Evolutionary conservation across 306 rosid genomes (phyloP), one percentile per base, ranked within the genome.

Genomic region (Elaeagnus macrophylla): DNA sequence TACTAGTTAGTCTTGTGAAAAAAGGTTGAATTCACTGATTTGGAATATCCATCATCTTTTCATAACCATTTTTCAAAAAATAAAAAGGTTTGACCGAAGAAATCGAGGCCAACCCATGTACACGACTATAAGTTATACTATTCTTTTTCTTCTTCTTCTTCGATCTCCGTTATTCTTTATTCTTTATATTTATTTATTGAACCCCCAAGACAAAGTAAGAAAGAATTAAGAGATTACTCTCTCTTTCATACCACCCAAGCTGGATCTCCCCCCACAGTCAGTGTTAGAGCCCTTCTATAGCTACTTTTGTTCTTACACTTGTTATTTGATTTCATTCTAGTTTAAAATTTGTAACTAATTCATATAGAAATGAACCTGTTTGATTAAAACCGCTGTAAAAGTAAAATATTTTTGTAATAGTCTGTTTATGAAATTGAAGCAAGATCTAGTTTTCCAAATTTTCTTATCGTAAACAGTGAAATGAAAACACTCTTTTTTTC

Each of bases 381-480:
- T n/a, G n/a, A n/a, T n/a, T n/a, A n/a, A n/a, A n/a, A n/a, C n/a
- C n/a, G n/a, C n/a, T n/a, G n/a, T n/a, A n/a, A n/a, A n/a, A n/a
- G n/a, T n/a, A n/a, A n/a, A n/a, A n/a, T n/a, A n/a, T n/a, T 35
- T 25, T 7, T 45, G 0, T 47, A 17, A n/a, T 16, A 37, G 37
- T 37, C 10, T 36, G 39, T 44, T 36, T 41, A 39, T 67, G 73
- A 67, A 79, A 58, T 65, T 68, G 67, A 71, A 67, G 80, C 63
- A 63, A 65, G 78, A 68, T 76, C 67, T 68, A 25, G 71, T 64
- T 60, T 60, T 47, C 63, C n/a, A 52, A 67, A 51, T 42, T 43
- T 60, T 67, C 70, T 17, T 58, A 48, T 81, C 53, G 80, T 63
- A 75, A 67, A 75, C 56, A 51, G 89, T 64, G 82, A 78, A 60